Percentiles rank a stretch among this genome's conserved stretches.
Evolutionary conservation across 2,329 filamentous ascomycete genomes (phyloP).

Genomic region (Ophiocordyceps unilateralis): DNA sequence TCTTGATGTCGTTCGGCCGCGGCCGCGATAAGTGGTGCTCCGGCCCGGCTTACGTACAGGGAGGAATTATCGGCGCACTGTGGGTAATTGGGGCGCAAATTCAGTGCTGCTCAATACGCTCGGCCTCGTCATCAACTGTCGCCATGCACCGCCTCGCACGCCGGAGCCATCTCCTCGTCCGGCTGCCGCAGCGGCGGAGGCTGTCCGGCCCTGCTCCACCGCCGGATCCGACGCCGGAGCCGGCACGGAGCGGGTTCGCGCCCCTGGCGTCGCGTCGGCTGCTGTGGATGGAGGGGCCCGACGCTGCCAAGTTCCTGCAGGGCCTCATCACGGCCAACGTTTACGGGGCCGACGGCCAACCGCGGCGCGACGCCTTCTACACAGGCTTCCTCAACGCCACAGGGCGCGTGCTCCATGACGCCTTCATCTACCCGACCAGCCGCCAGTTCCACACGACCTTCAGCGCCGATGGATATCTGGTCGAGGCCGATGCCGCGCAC

Average conservation of each 20-base stretch:
- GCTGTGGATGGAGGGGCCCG: conserved; percentile 61
- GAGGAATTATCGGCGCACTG: too few species aligned
- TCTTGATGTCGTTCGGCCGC: too few species aligned
- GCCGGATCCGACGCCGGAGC: conserved; percentile 16
- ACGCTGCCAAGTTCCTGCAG: conserved; percentile 73
- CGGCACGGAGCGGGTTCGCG: conserved; percentile 29
- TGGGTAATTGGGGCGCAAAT: too few species aligned
- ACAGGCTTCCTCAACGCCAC: conserved; percentile 72
- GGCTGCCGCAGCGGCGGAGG: conserved; percentile 11
- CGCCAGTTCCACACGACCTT: conserved; percentile 8
- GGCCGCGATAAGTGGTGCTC: too few species aligned
- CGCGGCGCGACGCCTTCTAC: conserved; percentile 44
- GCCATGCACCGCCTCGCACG: too few species aligned
- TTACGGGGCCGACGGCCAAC: conserved; percentile 18
- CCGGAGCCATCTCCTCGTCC: neutral
- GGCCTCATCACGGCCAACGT: conserved; percentile 58
- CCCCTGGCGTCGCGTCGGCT: conserved; percentile 58
- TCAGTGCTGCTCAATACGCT: too few species aligned
- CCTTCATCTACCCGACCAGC: conserved; percentile 63
- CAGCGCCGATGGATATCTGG: conserved; percentile 32
- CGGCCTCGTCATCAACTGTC: too few species aligned
- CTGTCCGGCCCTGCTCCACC: neutral
- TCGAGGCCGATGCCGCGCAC: conserved; percentile 66
- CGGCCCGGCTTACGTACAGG: too few species aligned
- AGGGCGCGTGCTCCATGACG: conserved; percentile 73